Base-by-base conservation (phyloP, 179 eudicot species). In the Actinidia chinensis region DNA sequence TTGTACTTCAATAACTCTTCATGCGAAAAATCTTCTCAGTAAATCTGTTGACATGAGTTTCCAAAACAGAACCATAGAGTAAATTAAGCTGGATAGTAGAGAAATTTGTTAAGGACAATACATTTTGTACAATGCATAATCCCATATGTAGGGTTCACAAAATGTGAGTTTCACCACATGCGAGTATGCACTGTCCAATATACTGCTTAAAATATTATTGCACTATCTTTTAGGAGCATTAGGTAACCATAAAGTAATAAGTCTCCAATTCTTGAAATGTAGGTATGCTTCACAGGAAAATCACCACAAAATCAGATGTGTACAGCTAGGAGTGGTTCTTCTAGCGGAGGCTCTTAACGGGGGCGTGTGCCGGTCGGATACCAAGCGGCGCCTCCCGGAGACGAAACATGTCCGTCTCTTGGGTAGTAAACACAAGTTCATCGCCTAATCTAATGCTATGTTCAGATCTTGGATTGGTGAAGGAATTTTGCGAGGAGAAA, bases 321-420 rank as follows among this genome's bases (percentile, higher is more conserved):
- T 95, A 95, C 84, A 95, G 95, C 88, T 95, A 89, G 98, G 99
- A 20, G 97, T 95, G 65, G 93, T 95, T 80, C 95, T 95, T 74
- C 82, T 95, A 74, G 98, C n/a, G n/a, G n/a, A n/a, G 93, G 87
- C 92, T 93, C 68, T 86, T 95, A 61, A 95, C 98, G 40, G 97
- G 99, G 36, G n/a, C 92, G 97, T 44, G 88, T 88, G 71, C 99
- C 99, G 2, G 83, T 91, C 52, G 99, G n/a, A 95, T 65, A 89
- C 91, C 23, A 85, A 87, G 68, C 91, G 94, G 20, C 95, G n/a
- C n/a, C 97, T 71, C 79, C 97, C 3, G 99, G 97, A 74, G 99
- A 95, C n/a, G n/a, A n/a, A n/a, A 76, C 98, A 95, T 68, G 94
- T 95, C 55, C 92, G 98, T 93, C 48, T 87, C 95, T 52, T 95